These are phyloP conservation scores for Paramecium tetraurelia DNA, from an alignment of 73 alveolate species.

Conservation along the genomic window DNA sequence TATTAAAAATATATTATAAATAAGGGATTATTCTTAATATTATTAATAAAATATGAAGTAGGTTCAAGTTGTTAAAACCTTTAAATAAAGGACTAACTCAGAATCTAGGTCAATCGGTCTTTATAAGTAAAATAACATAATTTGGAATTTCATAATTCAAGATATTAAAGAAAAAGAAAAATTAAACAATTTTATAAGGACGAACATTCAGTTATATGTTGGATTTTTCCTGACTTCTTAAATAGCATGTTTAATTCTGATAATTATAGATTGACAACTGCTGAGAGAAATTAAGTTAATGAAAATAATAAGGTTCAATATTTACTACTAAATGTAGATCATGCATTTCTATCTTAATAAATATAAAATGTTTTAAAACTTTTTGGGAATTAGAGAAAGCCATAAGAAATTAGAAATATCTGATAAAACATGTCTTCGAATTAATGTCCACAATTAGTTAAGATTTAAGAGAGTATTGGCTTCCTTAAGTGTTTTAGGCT, in stretches of 20 bases:
- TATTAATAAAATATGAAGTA: no score
- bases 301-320: not conserved
- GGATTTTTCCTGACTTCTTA: slow-evolving; percentile 32
- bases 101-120: no score
- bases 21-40: no score
- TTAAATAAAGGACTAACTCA: no score
- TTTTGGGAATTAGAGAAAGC: not conserved
- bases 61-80: no score
- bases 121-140: no score
- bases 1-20: no score
- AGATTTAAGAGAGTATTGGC: not conserved
- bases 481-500: not conserved
- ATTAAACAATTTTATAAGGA: not conserved
- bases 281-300: not conserved
- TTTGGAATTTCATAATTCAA: no score
- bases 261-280: not conserved
- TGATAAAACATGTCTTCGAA: not conserved
- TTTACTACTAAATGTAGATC: not conserved
- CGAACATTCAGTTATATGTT: not conserved
- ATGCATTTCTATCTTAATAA: not conserved
- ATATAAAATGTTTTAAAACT: not conserved
- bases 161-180: no score
- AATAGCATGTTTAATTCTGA: not conserved
- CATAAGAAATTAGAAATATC: not conserved
- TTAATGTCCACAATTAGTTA: not conserved